A percentile compares a stretch with the other conserved stretches of the same genome.
These are phyloP conservation scores for Populus ilicifolia DNA, from an alignment of 345 rosid genomes.

Conservation along the genomic window DNA sequence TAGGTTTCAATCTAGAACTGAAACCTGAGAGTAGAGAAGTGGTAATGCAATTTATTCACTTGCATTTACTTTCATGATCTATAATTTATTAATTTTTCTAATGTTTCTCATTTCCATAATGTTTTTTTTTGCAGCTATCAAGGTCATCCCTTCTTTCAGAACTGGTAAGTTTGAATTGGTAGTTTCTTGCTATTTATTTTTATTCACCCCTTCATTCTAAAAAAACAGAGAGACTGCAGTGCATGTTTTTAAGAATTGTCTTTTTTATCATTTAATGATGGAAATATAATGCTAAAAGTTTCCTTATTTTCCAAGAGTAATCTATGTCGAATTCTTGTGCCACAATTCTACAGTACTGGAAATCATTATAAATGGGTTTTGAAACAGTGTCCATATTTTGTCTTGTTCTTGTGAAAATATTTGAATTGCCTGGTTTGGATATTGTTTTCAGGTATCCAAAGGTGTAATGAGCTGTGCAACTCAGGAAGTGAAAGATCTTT, in stretches of 20 bases:
- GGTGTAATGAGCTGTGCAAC: conserved; percentile 91
- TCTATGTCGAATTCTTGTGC: not conserved
- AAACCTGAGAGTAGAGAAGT: conserved; percentile 84
- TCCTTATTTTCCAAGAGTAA: not conserved
- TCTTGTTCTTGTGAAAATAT: not conserved
- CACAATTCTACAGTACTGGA: not conserved
- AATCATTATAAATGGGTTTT: not conserved
- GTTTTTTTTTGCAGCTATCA: conserved; percentile 58
- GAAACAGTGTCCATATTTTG: not conserved
- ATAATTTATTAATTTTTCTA: not conserved
- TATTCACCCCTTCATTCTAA: not conserved
- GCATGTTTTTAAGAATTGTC: not conserved
- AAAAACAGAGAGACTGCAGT: not conserved
- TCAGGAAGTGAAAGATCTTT: conserved; percentile 97
- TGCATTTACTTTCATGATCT: conserved; percentile 1
- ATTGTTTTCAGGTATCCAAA: conserved; percentile 56
- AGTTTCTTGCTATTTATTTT: not conserved
- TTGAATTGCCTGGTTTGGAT: conserved; percentile 8
- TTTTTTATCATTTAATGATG: not conserved
- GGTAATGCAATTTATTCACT: conserved; percentile 41
- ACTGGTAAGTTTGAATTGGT: conserved; percentile 54
- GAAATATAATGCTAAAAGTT: not conserved
- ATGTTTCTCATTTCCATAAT: not conserved
- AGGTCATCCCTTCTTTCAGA: conserved; percentile 82
- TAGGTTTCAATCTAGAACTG: conserved; percentile 82